Percentiles rank a stretch among this genome's conserved stretches.
phyloP scores from a whole-genome alignment of 345 rosid species.

The Hirschfeldia incana region DNA sequence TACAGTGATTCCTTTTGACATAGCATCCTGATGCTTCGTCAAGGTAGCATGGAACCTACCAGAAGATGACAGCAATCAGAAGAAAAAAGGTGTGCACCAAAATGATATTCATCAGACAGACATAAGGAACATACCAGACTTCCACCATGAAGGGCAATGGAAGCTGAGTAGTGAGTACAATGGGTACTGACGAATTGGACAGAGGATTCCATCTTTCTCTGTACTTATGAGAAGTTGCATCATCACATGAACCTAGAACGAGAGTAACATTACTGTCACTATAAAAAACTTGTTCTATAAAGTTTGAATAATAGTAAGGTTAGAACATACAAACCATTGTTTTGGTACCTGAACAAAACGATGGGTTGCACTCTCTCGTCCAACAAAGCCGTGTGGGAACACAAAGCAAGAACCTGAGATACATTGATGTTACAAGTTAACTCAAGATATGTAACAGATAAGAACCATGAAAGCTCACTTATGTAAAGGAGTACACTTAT shows the following conservation, averaged over 20 bases:
- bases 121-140: conserved; percentile 53
- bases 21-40: conserved; percentile 91
- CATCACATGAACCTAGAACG: conserved; percentile 86
- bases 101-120: too few species aligned
- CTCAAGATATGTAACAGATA: background rate
- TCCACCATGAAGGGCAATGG: conserved; percentile 97
- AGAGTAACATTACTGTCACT: background rate
- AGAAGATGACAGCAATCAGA: background rate
- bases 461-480: background rate
- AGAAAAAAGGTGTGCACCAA: too few species aligned
- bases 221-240: conserved; percentile 85
- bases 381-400: conserved; percentile 85
- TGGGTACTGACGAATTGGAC: conserved; percentile 99
- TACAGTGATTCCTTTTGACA: conserved; percentile 71
- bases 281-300: background rate
- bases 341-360: conserved; percentile 79
- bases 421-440: conserved; percentile 19
- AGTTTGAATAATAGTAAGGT: background rate
- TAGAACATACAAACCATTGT: background rate
- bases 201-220: conserved; percentile 86
- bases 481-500: background rate
- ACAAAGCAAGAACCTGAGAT: conserved; percentile 83
- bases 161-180: conserved; percentile 72
- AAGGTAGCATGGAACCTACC: conserved; percentile 91
- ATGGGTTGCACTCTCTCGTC: conserved; percentile 74